phyloP scores from a whole-genome alignment of 2,329 filamentous ascomycete genomes.

The Verticillium tricorpus region DNA sequence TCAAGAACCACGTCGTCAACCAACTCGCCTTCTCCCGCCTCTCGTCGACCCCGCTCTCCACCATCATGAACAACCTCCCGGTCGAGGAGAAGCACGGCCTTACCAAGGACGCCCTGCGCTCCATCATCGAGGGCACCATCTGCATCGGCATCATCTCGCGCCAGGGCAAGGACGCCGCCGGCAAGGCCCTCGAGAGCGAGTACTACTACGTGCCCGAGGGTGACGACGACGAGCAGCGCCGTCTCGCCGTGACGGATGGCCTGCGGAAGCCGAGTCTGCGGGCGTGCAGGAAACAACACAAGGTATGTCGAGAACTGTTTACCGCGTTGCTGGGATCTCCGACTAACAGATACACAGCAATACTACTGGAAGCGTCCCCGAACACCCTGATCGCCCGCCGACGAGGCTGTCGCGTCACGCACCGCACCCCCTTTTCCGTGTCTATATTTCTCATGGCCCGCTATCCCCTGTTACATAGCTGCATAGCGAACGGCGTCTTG shows the following conservation, averaged over 20 bases:
- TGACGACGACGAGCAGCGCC: slow-evolving; percentile 73
- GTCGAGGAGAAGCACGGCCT: slow-evolving; percentile 55
- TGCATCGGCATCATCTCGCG: slow-evolving; percentile 87
- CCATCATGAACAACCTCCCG: slow-evolving; percentile 83
- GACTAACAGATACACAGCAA: slow-evolving; percentile 43
- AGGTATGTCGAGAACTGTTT: slow-evolving; percentile 54
- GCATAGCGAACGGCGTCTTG: slow-evolving; percentile 15
- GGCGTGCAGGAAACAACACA: slow-evolving; percentile 91
- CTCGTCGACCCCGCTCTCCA: slow-evolving; percentile 85
- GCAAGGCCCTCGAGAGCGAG: slow-evolving; percentile 89
- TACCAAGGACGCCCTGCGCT: slow-evolving; percentile 59
- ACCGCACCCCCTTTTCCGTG: neutral
- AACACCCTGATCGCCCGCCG: slow-evolving; percentile 41
- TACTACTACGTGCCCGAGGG: slow-evolving; percentile 93
- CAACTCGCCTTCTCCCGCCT: slow-evolving; percentile 93
- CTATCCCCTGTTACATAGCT: slow-evolving; percentile 5
- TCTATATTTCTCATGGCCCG: slow-evolving; percentile 8
- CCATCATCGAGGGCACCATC: slow-evolving; percentile 65
- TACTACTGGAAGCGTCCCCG: slow-evolving; percentile 65
- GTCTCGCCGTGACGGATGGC: slow-evolving; percentile 78
- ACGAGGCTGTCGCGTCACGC: too few relatives aligned
- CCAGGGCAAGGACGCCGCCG: slow-evolving; percentile 92
- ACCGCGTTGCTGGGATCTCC: neutral
- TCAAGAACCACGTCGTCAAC: slow-evolving; percentile 87
- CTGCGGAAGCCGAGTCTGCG: slow-evolving; percentile 85